A percentile compares a stretch with the other conserved stretches of the same genome.
phyloP scores from a whole-genome alignment of 257 asterid species.

The Rehmannia glutinosa region DNA sequence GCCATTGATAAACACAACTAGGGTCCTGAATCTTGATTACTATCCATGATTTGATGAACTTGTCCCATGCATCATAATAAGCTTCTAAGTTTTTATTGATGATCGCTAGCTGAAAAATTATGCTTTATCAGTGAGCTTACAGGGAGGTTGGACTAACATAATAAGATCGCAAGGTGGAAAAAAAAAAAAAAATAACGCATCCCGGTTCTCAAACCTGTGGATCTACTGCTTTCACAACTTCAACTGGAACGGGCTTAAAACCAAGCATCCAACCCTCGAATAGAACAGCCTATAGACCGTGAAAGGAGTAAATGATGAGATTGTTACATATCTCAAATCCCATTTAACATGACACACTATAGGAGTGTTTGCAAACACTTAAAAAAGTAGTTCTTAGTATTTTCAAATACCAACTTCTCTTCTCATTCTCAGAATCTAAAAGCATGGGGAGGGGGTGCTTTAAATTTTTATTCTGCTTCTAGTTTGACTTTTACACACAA shows the following conservation, averaged over 20 bases:
- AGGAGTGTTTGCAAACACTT: no score
- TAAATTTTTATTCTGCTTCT: no score
- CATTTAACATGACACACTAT: no score
- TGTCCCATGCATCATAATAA: slow-evolving; percentile 90
- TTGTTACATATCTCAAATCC: not conserved
- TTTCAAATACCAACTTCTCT: no score
- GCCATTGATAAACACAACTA: slow-evolving; percentile 81
- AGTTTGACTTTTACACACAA: no score
- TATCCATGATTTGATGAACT: slow-evolving; percentile 84
- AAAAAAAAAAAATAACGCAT: not conserved
- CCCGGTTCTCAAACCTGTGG: slow-evolving; percentile 60
- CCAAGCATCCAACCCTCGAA: slow-evolving; percentile 99
- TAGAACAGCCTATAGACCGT: slow-evolving; percentile 59
- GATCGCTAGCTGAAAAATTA: slow-evolving; percentile 62
- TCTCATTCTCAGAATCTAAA: no score
- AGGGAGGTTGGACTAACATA: not conserved
- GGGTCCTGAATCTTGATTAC: slow-evolving; percentile 93
- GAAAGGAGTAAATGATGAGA: slow-evolving; percentile 5
- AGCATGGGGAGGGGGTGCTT: no score
- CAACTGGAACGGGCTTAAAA: slow-evolving; percentile 77
- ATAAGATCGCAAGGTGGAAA: not conserved
- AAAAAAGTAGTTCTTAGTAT: no score
- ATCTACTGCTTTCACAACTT: slow-evolving; percentile 74
- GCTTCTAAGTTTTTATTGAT: slow-evolving; percentile 77
- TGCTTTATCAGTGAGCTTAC: slow-evolving; percentile 13